Conservation (phyloP, 345 rosid species). For the Eucalyptus regnans region DNA sequence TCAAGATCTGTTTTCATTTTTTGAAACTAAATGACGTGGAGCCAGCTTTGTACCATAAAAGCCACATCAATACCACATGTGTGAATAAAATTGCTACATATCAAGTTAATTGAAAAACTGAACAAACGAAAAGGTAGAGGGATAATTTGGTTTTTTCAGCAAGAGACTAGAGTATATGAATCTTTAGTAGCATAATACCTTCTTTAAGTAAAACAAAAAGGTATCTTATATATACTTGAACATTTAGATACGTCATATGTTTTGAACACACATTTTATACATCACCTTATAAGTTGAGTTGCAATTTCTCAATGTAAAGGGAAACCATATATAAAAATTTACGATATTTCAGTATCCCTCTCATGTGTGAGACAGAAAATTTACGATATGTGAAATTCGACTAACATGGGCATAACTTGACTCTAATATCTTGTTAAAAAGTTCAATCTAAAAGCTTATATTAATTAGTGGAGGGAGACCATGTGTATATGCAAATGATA, state of each 20-base stretch:
- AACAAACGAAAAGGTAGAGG: not conserved
- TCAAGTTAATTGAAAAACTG: not conserved
- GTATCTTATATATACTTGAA: not conserved
- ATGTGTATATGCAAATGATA: not conserved
- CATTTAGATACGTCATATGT: not conserved
- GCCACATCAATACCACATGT: not conserved
- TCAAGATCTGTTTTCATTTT: not conserved
- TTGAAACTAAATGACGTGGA: not conserved
- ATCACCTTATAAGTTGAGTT: not conserved
- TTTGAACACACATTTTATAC: not conserved
- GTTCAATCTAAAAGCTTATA: not conserved
- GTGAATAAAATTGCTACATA: not conserved
- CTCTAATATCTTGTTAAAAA: not conserved
- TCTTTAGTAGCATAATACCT: not conserved
- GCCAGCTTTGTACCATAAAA: not conserved
- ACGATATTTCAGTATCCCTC: not conserved
- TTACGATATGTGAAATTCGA: fast-evolving
- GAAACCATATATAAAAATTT: not conserved
- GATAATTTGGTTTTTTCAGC: not conserved
- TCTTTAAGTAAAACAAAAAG: fast-evolving
- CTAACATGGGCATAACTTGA: not conserved
- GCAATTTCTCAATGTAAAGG: not conserved
- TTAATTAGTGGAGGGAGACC: fast-evolving
- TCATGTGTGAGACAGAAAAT: not conserved
- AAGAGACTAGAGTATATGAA: not conserved